Evolutionary conservation across 331 rosid species (phyloP), one percentile per base, ranked within the genome.

Genomic region (Phaseolus coccineus): DNA sequence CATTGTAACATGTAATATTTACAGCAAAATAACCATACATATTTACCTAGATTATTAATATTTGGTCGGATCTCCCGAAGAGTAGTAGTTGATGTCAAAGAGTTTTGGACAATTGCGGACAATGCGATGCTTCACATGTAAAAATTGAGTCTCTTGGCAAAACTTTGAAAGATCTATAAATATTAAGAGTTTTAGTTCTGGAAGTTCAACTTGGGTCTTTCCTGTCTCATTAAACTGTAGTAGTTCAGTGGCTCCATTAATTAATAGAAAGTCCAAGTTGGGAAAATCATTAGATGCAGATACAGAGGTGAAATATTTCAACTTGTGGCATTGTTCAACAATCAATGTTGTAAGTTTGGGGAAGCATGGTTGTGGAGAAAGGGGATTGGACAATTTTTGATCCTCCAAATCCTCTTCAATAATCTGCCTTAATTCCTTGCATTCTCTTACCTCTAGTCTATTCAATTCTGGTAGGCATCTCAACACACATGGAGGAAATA

Each of bases 361-460:
- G 47, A 81, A 74, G 56, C 50, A 13, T 66, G 46, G 16, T 6
- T 42, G 9, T 11, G 67, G 6, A 50, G 52, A 47, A 47, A 47
- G 3, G 16, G 16, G 25, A 16, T 52, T 16, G 13, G 62, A 3
- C 30, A 55, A 1, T 1, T 5, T 55, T 4, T 55, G 9, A 81
- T 74, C 53, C 6, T 56, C 47, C 5, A 8, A 40, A 13, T 40
- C 77, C 6, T 61, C 56, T 71, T 61, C 57, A 12, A 47, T 46
- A 5, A 75, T 75, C 16, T 75, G 40, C 48, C 58, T 56, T 35
- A 81, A 48, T 13, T 47, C 72, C 2, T 57, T 5, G 28, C 81
- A 81, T 0, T 25, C 24, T 1, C 0, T 2, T 10, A 75, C 40
- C 11, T 0, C 0, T 2, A 80, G 31, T 2, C 0, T 0, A 12